Conservation (phyloP, 345 rosid species). For the Gossypium arboreum region DNA sequence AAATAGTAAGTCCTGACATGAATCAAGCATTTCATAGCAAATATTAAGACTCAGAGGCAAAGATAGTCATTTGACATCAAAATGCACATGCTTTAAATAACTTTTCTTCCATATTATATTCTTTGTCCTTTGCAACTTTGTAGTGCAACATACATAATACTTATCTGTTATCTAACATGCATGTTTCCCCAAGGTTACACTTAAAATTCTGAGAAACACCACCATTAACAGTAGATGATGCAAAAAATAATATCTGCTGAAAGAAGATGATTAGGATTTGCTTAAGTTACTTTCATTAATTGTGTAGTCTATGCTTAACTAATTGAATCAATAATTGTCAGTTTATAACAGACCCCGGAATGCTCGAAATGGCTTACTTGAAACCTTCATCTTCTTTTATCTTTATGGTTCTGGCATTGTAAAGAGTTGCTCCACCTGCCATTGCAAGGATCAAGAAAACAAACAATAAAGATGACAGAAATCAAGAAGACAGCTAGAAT, state of each 20-base stretch:
- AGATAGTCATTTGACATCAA: not conserved
- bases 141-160: not conserved
- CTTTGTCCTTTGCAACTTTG: not conserved
- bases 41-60: constrained; percentile 5
- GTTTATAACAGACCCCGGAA: not conserved
- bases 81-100: no score
- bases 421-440: constrained; percentile 74
- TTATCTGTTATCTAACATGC: not conserved
- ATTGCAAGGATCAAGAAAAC: constrained; percentile 15
- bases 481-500: constrained; percentile 8
- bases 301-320: not conserved
- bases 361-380: constrained; percentile 40
- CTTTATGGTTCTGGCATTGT: constrained; percentile 77
- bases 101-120: no score
- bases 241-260: not conserved
- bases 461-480: constrained; percentile 4
- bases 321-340: not conserved
- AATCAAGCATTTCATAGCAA: constrained; percentile 10
- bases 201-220: not conserved
- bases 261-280: not conserved
- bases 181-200: not conserved
- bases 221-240: not conserved
- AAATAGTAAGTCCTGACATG: constrained; percentile 76
- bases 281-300: not conserved
- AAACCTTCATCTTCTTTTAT: constrained; percentile 87